A percentile compares a stretch with the other conserved stretches of the same genome.
Conservation (phyloP, 768 basidiomycete species). For the Pisolithus sp. region DNA sequence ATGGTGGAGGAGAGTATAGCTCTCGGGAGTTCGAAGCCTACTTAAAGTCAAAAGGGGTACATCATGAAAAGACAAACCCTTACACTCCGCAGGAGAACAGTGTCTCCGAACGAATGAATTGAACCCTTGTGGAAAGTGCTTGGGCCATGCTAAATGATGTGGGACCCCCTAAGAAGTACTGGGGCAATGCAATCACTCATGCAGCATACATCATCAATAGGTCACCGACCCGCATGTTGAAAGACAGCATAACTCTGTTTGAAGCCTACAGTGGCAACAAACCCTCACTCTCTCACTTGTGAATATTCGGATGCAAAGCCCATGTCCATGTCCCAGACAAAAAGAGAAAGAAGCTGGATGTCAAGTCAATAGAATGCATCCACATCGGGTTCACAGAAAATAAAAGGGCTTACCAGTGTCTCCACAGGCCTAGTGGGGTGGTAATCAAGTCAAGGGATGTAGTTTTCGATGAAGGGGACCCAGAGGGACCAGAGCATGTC, state of each 20-base stretch:
- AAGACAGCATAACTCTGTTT: too few relatives aligned
- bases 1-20: too few relatives aligned
- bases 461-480: not conserved
- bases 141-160: not conserved
- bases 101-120: slow-evolving; percentile 1
- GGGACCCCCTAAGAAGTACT: not conserved
- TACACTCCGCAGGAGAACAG: slow-evolving; percentile 6
- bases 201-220: too few relatives aligned
- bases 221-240: too few relatives aligned
- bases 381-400: slow-evolving; percentile 1
- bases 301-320: too few relatives aligned
- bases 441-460: not conserved
- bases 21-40: too few relatives aligned
- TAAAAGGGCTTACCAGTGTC: not conserved
- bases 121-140: not conserved
- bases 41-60: too few relatives aligned
- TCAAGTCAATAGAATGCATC: too few relatives aligned
- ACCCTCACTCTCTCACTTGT: too few relatives aligned
- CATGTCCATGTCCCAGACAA: too few relatives aligned
- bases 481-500: not conserved
- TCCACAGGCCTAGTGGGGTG: not conserved
- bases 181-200: not conserved
- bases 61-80: not conserved
- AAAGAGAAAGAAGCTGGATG: not conserved
- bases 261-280: too few relatives aligned